phyloP scores from a whole-genome alignment of 1,284 basidiomycete genomes.

The Ceraceosorus bombacis region DNA sequence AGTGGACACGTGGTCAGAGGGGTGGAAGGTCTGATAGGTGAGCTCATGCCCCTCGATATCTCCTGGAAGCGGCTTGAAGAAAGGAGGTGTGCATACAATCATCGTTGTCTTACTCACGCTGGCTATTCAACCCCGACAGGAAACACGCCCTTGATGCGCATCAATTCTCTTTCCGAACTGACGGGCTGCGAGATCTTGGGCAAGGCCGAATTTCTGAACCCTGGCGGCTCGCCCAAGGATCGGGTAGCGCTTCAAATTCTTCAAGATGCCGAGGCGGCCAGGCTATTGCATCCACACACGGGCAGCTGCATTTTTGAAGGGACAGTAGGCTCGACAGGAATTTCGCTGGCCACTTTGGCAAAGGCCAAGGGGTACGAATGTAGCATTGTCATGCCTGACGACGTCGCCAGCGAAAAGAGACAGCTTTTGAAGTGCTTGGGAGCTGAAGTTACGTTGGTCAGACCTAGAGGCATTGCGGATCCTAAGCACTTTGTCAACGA shows the following conservation, averaged over 20 bases:
- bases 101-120: background rate
- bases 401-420: slow-evolving; percentile 77
- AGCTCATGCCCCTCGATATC: background rate
- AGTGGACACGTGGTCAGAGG: slow-evolving; percentile 25
- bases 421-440: slow-evolving; percentile 75
- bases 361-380: slow-evolving; percentile 59
- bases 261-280: slow-evolving; percentile 78
- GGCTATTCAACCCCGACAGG: slow-evolving; percentile 54
- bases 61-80: too few species aligned
- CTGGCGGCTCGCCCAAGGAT: slow-evolving; percentile 95
- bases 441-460: slow-evolving; percentile 67
- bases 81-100: too few species aligned
- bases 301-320: slow-evolving; percentile 94
- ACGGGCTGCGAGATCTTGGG: slow-evolving; percentile 83
- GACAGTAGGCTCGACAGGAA: slow-evolving; percentile 93
- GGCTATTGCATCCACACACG: slow-evolving; percentile 74
- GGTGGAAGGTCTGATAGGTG: slow-evolving; percentile 33
- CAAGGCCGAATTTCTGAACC: slow-evolving; percentile 67
- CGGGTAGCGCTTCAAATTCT: slow-evolving; percentile 73
- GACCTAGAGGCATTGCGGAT: slow-evolving; percentile 45
- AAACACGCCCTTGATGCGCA: slow-evolving; percentile 86
- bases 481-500: slow-evolving; percentile 47
- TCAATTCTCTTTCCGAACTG: slow-evolving; percentile 79
- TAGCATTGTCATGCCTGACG: slow-evolving; percentile 48
- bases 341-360: slow-evolving; percentile 76